These are phyloP conservation scores for Grosmannia clavigera DNA, from an alignment of 2,329 filamentous ascomycete genomes.

Conservation along the genomic window DNA sequence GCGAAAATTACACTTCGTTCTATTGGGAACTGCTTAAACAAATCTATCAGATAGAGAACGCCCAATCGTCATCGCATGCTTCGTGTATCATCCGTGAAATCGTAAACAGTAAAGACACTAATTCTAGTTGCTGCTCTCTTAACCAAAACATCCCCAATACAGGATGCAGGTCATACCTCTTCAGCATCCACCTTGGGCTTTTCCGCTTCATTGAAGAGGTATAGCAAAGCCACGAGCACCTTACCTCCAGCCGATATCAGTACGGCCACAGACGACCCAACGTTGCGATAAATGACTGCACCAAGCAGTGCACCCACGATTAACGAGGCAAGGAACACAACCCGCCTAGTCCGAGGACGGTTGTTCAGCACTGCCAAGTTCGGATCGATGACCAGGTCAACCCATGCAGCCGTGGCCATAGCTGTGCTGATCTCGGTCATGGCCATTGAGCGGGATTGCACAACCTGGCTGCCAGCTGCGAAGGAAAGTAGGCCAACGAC, in stretches of 20 bases:
- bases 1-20: neutral
- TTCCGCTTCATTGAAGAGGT: slow-evolving; percentile 28
- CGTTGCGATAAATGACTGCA: slow-evolving; percentile 32
- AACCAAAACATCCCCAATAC: neutral
- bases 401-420: slow-evolving; percentile 52
- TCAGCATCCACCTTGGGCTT: slow-evolving; percentile 10
- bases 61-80: neutral
- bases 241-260: slow-evolving; percentile 33
- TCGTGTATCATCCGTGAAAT: neutral
- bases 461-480: slow-evolving; percentile 46
- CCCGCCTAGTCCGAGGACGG: slow-evolving; percentile 34
- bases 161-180: slow-evolving; percentile 3
- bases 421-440: slow-evolving; percentile 52
- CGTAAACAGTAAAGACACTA: neutral
- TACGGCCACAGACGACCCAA: slow-evolving; percentile 30
- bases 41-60: neutral
- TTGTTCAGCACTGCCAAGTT: slow-evolving; percentile 34
- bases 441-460: slow-evolving; percentile 38
- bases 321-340: slow-evolving; percentile 35
- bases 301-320: slow-evolving; percentile 37
- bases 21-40: neutral
- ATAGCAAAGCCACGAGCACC: slow-evolving; percentile 30
- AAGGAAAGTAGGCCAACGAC: slow-evolving; percentile 41
- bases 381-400: slow-evolving; percentile 46
- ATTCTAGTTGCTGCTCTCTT: neutral